phyloP scores from a whole-genome alignment of 2,329 filamentous ascomycete genomes.

The Colletotrichum cuscutae region DNA sequence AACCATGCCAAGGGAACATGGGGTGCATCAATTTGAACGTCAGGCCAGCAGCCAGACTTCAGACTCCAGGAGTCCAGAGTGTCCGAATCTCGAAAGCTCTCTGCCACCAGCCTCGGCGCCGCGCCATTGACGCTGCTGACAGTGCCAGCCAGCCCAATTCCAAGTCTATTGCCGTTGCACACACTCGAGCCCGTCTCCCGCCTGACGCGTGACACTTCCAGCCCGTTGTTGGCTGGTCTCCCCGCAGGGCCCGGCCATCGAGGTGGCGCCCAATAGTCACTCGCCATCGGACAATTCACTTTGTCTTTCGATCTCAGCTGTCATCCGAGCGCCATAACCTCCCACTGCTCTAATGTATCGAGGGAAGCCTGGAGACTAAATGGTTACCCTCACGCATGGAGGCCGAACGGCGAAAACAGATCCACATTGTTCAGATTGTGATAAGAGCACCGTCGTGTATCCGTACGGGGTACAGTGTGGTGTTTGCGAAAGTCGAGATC shows the following conservation, averaged over 20 bases:
- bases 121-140: not conserved
- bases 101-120: slow-evolving; percentile 12
- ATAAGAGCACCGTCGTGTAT: not conserved
- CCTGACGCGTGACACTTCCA: slow-evolving; percentile 21
- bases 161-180: not conserved
- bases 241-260: slow-evolving; percentile 16
- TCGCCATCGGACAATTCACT: slow-evolving; percentile 27
- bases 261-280: slow-evolving; percentile 28
- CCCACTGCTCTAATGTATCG: slow-evolving; percentile 10
- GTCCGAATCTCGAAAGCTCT: not conserved
- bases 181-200: slow-evolving; percentile 3
- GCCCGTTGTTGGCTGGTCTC: slow-evolving; percentile 2
- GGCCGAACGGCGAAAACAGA: not conserved
- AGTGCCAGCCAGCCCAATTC: slow-evolving; percentile 1
- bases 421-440: slow-evolving; percentile 9
- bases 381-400: not conserved
- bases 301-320: slow-evolving; percentile 27
- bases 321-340: slow-evolving; percentile 11
- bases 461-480: not conserved
- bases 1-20: slow-evolving; percentile 19
- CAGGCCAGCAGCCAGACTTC: slow-evolving; percentile 3
- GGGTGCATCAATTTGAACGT: slow-evolving; percentile 22
- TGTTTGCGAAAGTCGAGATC: slow-evolving; percentile 14
- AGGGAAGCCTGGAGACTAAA: not conserved
- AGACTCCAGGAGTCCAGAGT: not conserved